Base-by-base conservation (phyloP, 768 basidiomycete species). In the Lactarius indigo region DNA sequence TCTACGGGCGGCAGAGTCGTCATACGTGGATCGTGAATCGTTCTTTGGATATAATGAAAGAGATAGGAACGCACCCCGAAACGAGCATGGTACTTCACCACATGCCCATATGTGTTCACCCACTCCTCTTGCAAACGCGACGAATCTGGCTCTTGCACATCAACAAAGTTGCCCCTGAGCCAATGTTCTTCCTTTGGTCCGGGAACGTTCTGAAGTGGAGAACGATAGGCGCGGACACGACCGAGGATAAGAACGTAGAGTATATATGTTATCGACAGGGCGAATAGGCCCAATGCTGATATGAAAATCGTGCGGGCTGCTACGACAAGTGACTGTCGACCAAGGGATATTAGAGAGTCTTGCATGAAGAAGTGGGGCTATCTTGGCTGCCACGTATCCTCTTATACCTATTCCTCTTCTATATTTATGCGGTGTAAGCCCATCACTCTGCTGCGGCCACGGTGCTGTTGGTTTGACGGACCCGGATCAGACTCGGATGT, bases 121-220 rank as follows among this genome's bases (percentile, higher is more conserved):
- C 69, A 70, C n/a, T 59, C 63, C 42, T 70, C 68, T 17, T 57
- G 64, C 15, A 68, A 30, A 15, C 68, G 64, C 5, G n/a, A 20
- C 23, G 68, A 35, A 57, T 68, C 44, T 13, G 23, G 2, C 28
- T 68, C 68, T 15, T 2, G 17, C 13, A 66, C 64, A 1, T 61
- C 57, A 6, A 33, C 39, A 35, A 68, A 66, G 55, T 58, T 33
- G 5, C 68, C 68, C 5, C 9, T 57, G 59, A 66, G 30, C 64
- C 64, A 66, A 4, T 57, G 47, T 26, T 44, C 56, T 6, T 37
- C 39, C 28, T 39, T 15, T 3, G 68, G 68, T 15, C 67, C 68
- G 3, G 68, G 64, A 20, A 68, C 6, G 5, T 57, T 26, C 9
- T 12, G 55, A 37, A 68, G n/a, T 3, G 37, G 55, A 10, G 68